Base-by-base conservation (phyloP, 1,139 yeast genomes). In the Arxiozyma telluris region DNA sequence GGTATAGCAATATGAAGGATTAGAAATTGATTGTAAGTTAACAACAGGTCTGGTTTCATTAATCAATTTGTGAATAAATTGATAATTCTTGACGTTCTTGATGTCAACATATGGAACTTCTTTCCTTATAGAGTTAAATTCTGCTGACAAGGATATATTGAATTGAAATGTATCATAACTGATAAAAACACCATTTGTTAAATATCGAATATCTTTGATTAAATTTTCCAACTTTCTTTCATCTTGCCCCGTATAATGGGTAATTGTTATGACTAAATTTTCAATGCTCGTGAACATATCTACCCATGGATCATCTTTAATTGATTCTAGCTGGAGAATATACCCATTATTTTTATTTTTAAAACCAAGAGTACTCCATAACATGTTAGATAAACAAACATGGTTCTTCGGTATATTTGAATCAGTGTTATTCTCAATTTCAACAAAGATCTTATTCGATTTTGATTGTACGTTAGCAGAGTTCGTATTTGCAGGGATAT, bases 291-390 rank as follows among this genome's bases (percentile, higher is more conserved):
- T 17, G 8, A 22, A 12, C 15, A 7, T 27, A n/a, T 30, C 21
- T 11, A 9, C 41, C 55, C 55, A 52, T 15, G 49, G 30, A 23
- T 50, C 23, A 44, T 50, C 41, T 34, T 42, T 30, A 25, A 57
- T 17, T 41, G 55, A 61, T 41, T 60, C 63, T 8, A 64, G 43
- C 39, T 58, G 59, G 7, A 64, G 27, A 27, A 54, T 59, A 18
- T 53, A 48, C 2, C 68, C 67, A 50, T 63, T 64, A 44, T 52
- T 53, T 20, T 51, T 50, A 8, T 20, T 18, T 22, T 79, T 67
- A 0, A 81, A 80, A 43, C 87, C 73, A 0, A 94, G 83, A 8
- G 76, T 71, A 41, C 51, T 43, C 1, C 91, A 78, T 48, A 87
- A 71, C 4, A 77, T 69, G 15, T 69, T 63, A 0, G 95, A 83